These are phyloP conservation scores for Linum lewisii DNA, from an alignment of 345 rosid species.

Conservation along the genomic window DNA sequence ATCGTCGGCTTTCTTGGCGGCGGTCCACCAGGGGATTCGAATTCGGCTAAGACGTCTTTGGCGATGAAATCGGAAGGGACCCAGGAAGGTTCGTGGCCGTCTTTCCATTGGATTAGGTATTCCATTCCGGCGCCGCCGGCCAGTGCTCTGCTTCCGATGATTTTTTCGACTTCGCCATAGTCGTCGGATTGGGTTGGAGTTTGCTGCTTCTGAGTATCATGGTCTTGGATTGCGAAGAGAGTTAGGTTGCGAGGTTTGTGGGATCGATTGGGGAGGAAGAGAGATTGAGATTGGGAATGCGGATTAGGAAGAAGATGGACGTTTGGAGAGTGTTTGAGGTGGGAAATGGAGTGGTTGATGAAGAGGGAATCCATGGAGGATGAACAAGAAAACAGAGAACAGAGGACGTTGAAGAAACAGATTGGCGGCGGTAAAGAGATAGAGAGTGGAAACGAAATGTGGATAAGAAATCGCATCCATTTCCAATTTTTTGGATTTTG, in stretches of 20 bases:
- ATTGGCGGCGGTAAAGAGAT: not conserved
- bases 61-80: slow-evolving; percentile 62
- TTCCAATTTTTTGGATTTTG: slow-evolving; percentile 2
- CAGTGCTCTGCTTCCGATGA: slow-evolving; percentile 63
- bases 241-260: slow-evolving; percentile 14
- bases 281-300: slow-evolving; percentile 11
- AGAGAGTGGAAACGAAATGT: not conserved
- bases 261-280: slow-evolving; percentile 9
- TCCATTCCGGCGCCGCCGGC: slow-evolving; percentile 51
- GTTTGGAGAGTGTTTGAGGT: slow-evolving; percentile 26
- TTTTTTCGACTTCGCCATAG: slow-evolving; percentile 67
- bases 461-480: slow-evolving; percentile 38
- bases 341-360: slow-evolving; percentile 33
- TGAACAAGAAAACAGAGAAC: not conserved
- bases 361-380: slow-evolving; percentile 42
- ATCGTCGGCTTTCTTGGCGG: slow-evolving; percentile 80
- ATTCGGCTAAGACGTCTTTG: slow-evolving; percentile 75
- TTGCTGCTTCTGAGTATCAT: slow-evolving; percentile 10
- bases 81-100: slow-evolving; percentile 84
- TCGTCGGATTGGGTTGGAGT: slow-evolving; percentile 25
- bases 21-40: slow-evolving; percentile 95
- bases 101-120: slow-evolving; percentile 82
- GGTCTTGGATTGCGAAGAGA: slow-evolving; percentile 18
- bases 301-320: slow-evolving; percentile 14
- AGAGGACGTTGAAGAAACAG: not conserved